phyloP scores from a whole-genome alignment of 208 protist species.

The Acanthamoeba healyi region DNA sequence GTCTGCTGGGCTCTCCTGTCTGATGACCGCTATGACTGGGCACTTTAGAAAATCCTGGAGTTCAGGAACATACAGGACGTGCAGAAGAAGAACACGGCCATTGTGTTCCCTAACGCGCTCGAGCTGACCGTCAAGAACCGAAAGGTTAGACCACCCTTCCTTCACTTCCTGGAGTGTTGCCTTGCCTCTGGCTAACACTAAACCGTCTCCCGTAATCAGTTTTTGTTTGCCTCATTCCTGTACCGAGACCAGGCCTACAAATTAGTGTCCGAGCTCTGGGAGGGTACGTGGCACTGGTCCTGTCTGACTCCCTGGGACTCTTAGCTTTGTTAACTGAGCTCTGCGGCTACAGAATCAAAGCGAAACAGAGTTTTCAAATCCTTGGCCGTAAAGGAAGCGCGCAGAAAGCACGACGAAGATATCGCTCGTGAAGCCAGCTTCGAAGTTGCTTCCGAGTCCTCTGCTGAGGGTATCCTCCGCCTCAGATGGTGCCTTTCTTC shows the following conservation, averaged over 20 bases:
- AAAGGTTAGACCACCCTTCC: slow-evolving; percentile 15
- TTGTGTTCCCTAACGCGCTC: slow-evolving; percentile 69
- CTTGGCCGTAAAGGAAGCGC: not conserved
- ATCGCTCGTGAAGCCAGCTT: not conserved
- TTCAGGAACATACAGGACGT: slow-evolving; percentile 51
- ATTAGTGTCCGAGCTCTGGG: not conserved
- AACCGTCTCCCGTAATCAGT: not conserved
- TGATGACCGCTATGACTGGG: not conserved
- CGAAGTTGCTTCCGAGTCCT: not conserved
- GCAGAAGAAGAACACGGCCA: slow-evolving; percentile 43
- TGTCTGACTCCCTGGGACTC: not conserved
- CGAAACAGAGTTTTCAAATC: not conserved
- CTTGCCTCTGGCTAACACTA: not conserved
- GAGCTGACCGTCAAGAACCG: slow-evolving; percentile 34
- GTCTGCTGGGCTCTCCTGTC: not conserved
- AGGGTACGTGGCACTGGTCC: not conserved
- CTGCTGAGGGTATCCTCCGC: not conserved
- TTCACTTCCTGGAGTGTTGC: not conserved
- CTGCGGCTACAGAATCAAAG: not conserved
- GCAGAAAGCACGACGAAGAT: not conserved
- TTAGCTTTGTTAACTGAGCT: not conserved
- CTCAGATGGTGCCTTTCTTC: too few relatives aligned
- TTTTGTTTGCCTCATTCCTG: slow-evolving; percentile 56
- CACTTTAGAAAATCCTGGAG: slow-evolving; percentile 51
- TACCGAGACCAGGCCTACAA: slow-evolving; percentile 73